Evolutionary conservation across 768 basidiomycete genomes (phyloP), one percentile per base, ranked within the genome.

Genomic region (Boletus sp.): DNA sequence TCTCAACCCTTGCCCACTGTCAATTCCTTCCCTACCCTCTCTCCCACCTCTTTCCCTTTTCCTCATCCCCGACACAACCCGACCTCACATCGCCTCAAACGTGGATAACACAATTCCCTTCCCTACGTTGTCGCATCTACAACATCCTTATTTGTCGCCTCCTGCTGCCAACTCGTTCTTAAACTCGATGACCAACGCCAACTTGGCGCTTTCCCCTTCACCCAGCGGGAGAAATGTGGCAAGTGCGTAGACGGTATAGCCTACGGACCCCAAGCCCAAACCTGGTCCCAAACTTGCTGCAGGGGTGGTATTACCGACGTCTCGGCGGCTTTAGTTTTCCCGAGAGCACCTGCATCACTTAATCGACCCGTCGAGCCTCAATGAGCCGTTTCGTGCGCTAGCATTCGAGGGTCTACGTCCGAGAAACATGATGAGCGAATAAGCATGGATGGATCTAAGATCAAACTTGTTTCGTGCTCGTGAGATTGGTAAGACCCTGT

Each of bases 91-190:
- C 24, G 24, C 24, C 24, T 24, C 24, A 24, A 1, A 24, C 3
- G 24, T 24, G 24, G 24, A 2, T 24, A 3, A 24, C 24, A n/a
- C n/a, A n/a, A n/a, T n/a, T n/a, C n/a, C n/a, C n/a, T n/a, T n/a
- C n/a, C n/a, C n/a, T n/a, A n/a, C n/a, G n/a, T n/a, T n/a, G n/a
- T n/a, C n/a, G n/a, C n/a, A n/a, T n/a, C n/a, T n/a, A 24, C 24
- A 24, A 24, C 24, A 24, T 24, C 24, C 24, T 24, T 3, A 3
- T 24, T 24, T 24, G 24, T 3, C 24, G 24, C 24, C 24, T 24
- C n/a, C n/a, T n/a, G n/a, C n/a, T n/a, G n/a, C n/a, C n/a, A n/a
- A 93, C 59, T 89, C 89, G 59, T 92, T 91, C 65, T 92, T 90
- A 64, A 93, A 93, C 70, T 92, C 90, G 55, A 92, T 87, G 62